Base-by-base conservation (phyloP, 306 rosid species). In the Benincasa hispida region DNA sequence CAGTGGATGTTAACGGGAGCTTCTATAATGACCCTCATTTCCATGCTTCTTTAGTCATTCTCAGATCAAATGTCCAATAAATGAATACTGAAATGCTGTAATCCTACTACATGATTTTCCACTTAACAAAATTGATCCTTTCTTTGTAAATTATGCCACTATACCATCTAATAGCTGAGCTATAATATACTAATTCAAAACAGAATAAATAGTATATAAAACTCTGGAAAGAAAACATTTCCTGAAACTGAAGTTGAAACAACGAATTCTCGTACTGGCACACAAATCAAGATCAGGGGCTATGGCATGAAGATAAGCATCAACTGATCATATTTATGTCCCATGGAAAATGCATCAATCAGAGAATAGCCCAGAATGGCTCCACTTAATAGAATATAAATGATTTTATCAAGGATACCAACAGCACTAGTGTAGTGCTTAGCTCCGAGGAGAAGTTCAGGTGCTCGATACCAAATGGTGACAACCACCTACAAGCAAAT, bases 401-500 rank as follows among this genome's bases (percentile, higher is more conserved):
- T 69, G 75, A 69, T 69, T 69, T 69, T 24, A 45, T 69, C 77
- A 80, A 75, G 84, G 90, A 87, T 93, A 93, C 98, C 98, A 67
- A 93, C 98, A 81, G 98, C 98, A 87, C 98, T 93, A 78, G 98
- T 93, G 70, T 93, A 93, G 79, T 93, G 98, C 83, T 91, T 93
- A 55, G 97, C 98, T 80, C 98, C 98, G 79, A 93, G 98, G 77
- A 93, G 98, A 90, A 93, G 86, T 83, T 93, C 98, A 41, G 98
- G 98, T 51, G 98, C 98, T 69, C 98, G 97, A 83, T 93, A 93
- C 98, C 98, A 93, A 79, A 93, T 93, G 77, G 98, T 93, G 79
- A 93, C 98, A 81, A 93, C 98, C 67, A 93, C 98, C 98, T 93
- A 88, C 84, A 83, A 59, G 72, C 68, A 79, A 72, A 37, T 79